Conservation (phyloP, 495 filamentous ascomycete genomes). For the Penicillium turbatum region DNA sequence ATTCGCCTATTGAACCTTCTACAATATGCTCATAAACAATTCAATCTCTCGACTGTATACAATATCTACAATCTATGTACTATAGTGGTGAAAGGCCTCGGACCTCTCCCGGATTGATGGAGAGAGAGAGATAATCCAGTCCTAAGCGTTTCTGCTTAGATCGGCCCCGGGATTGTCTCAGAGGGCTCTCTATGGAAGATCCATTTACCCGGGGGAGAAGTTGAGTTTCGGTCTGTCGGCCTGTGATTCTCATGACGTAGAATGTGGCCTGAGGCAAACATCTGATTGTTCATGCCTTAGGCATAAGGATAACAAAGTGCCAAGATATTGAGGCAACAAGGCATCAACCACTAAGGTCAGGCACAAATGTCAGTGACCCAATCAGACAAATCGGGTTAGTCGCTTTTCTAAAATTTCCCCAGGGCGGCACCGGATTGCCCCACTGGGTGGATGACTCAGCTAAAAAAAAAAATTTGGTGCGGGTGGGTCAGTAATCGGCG, state of each 20-base stretch:
- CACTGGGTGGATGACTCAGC: slow-evolving; percentile 9
- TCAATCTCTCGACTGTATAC: not conserved
- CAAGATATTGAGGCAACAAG: not conserved
- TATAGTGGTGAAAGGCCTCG: not conserved
- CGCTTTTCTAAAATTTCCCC: not conserved
- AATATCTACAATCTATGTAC: not conserved
- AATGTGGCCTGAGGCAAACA: not conserved
- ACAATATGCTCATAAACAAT: too few species aligned
- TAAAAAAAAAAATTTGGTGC: slow-evolving; percentile 14
- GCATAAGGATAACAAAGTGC: not conserved
- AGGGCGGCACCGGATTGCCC: not conserved
- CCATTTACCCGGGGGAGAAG: slow-evolving; percentile 1
- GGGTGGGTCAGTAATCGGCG: slow-evolving; percentile 13
- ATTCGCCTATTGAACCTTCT: too few species aligned
- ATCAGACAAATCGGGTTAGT: not conserved
- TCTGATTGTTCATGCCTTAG: not conserved
- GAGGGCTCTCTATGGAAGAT: not conserved
- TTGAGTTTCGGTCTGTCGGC: not conserved
- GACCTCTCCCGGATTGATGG: not conserved
- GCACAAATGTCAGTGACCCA: not conserved
- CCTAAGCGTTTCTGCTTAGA: not conserved
- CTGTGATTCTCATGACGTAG: not conserved
- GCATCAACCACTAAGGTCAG: not conserved
- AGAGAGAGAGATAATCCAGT: not conserved
- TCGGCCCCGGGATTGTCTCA: not conserved